phyloP scores from a whole-genome alignment of 2,329 filamentous ascomycete genomes.

The Ceratocystis variospora region DNA sequence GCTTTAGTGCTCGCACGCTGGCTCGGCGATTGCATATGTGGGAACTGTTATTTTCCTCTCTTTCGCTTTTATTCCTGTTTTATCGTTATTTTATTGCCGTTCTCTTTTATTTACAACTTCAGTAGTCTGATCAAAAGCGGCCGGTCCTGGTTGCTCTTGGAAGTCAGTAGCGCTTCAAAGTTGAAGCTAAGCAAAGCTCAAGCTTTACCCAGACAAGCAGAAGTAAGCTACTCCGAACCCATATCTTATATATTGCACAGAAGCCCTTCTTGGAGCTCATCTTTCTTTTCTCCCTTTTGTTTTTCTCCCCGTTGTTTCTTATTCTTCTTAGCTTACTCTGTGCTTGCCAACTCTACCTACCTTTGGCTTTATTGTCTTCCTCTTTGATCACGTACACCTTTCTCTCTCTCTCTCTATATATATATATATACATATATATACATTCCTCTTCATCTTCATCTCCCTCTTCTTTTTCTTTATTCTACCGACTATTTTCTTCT shows the following conservation, averaged over 20 bases:
- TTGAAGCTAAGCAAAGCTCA: conserved; percentile 2
- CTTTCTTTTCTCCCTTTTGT: neutral
- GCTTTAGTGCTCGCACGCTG: conserved; percentile 22
- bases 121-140: no score
- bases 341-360: neutral
- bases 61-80: neutral
- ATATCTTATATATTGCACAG: neutral
- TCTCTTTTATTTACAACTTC: neutral
- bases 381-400: neutral
- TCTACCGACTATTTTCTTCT: no score
- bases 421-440: neutral
- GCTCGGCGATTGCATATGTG: neutral
- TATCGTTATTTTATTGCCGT: conserved; percentile 29
- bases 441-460: neutral
- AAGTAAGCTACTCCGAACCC: neutral
- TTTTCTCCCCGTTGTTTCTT: neutral
- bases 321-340: neutral
- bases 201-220: neutral
- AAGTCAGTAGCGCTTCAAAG: neutral
- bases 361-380: neutral
- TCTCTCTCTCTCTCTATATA: no score
- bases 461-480: neutral
- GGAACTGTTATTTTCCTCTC: neutral
- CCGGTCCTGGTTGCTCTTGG: conserved; percentile 28
- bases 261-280: neutral